phyloP scores from a whole-genome alignment of 768 basidiomycete species.

The Trametopsis cervina region DNA sequence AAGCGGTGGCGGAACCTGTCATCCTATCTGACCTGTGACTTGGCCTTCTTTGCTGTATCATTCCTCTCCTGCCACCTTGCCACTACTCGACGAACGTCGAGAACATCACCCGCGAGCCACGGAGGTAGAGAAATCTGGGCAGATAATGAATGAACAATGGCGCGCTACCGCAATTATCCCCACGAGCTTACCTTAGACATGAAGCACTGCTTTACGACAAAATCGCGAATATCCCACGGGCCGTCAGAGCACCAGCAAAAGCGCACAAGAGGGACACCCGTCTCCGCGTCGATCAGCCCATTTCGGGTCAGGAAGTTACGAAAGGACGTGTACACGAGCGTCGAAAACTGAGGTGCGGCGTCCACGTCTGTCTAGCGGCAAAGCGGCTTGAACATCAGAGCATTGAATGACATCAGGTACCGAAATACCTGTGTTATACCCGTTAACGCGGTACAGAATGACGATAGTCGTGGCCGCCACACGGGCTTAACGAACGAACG shows the following conservation, averaged over 20 bases:
- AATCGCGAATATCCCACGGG: conserved; percentile 78
- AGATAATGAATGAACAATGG: conserved; percentile 2
- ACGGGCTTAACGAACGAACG: conserved; percentile 83
- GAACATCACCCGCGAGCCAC: conserved; percentile 67
- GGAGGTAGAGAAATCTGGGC: conserved; percentile 58
- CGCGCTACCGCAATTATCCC: conserved; percentile 1
- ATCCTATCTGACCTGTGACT: conserved; percentile 1
- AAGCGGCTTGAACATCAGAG: not conserved
- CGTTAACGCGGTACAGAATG: conserved; percentile 83
- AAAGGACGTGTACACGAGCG: conserved; percentile 52
- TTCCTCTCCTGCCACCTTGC: conserved; percentile 31
- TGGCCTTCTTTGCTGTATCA: conserved; percentile 7
- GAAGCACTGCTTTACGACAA: conserved; percentile 85
- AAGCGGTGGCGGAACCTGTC: not conserved
- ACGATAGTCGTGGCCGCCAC: conserved; percentile 75
- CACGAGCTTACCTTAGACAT: conserved; percentile 59
- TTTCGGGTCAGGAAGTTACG: conserved; percentile 63
- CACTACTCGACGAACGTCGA: conserved; percentile 67
- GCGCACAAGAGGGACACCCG: conserved; percentile 47
- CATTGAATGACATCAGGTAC: conserved; percentile 3
- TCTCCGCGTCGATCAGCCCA: conserved; percentile 56
- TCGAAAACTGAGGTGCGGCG: conserved; percentile 65
- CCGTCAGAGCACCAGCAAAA: conserved; percentile 85
- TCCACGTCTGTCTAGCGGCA: conserved; percentile 71
- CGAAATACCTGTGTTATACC: conserved; percentile 84